Base-by-base conservation (phyloP, 2,329 filamentous ascomycete species). In the Scytalidium sp. region DNA sequence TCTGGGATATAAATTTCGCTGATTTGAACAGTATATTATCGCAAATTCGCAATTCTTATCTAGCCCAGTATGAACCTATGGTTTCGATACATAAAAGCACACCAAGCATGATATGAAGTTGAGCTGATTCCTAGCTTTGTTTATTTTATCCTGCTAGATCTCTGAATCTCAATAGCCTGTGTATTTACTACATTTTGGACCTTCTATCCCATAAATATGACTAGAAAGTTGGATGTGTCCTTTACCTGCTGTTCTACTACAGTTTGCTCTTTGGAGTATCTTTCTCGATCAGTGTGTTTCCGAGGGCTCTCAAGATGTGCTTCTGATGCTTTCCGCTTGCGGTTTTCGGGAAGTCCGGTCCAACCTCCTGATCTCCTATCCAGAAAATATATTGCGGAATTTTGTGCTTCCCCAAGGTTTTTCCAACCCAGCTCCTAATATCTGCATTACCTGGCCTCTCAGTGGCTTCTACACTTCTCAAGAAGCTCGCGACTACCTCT, bases 301-400 rank as follows among this genome's bases (percentile, higher is more conserved):
- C 48, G 6, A 41, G 21, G 9, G 47, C 25, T 19, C 43, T 22
- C n/a, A 52, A 15, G 9, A 46, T 36, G 49, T 51, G 81, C 70
- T 87, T 87, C 58, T 81, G 76, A 49, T 87, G 79, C 69, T 88
- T 88, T 2, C 84, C 84, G 60, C 83, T 87, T 1, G 83, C 84
- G 17, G 84, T 88, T 60, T 86, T 69, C 10, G 84, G 84, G 23
- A 85, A 73, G 1, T 71, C 68, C 2, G 81, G 75, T 29, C 23
- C 43, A 11, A 85, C 73, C 13, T 75, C 78, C 42, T 76, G 76
- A 56, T 80, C 71, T 0, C 88, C 88, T 21, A 92, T 75, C 79
- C 87, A 90, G 63, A 91, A 91, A n/a, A 92, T 65, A 64, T 90
- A 79, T 8, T 80, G 73, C 0, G 88, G 88, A 3, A 85, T 83